A percentile compares a stretch with the other conserved stretches of the same genome.
Conservation (phyloP, 495 filamentous ascomycete species). For the Sphaerosporella brunnea region DNA sequence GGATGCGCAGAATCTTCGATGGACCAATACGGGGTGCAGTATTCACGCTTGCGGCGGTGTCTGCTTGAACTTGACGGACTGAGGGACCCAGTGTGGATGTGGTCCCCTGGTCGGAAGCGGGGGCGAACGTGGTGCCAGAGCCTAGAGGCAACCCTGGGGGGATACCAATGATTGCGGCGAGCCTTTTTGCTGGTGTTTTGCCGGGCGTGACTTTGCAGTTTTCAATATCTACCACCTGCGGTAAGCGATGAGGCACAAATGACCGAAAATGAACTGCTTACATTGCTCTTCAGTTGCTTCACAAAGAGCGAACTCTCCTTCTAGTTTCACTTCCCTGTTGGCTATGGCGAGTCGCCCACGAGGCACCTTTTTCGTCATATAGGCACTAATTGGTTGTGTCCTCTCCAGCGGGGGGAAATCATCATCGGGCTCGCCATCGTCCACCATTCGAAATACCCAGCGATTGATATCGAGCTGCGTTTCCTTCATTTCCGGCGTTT, state of each 20-base stretch:
- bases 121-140: too few relatives aligned
- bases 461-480: slow-evolving; percentile 69
- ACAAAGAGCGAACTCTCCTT: slow-evolving; percentile 84
- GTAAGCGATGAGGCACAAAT: too few relatives aligned
- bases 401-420: slow-evolving; percentile 80
- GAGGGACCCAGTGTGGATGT: slow-evolving; percentile 26
- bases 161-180: slow-evolving; percentile 33
- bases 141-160: neutral
- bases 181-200: slow-evolving; percentile 28
- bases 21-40: slow-evolving; percentile 53
- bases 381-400: slow-evolving; percentile 61
- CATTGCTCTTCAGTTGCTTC: slow-evolving; percentile 58
- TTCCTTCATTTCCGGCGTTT: slow-evolving; percentile 49
- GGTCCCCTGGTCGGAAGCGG: too few relatives aligned
- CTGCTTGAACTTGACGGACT: slow-evolving; percentile 25
- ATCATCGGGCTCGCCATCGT: slow-evolving; percentile 86
- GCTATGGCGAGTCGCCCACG: slow-evolving; percentile 39
- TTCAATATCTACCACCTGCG: slow-evolving; percentile 5
- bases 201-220: slow-evolving; percentile 28
- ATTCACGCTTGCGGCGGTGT: slow-evolving; percentile 16
- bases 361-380: slow-evolving; percentile 64
- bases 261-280: too few relatives aligned
- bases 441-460: slow-evolving; percentile 88
- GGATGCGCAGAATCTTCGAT: slow-evolving; percentile 71
- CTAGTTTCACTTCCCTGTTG: slow-evolving; percentile 57